Evolutionary conservation across 176 grass and related monocot genomes (phyloP).

Genomic region (Ampelocalamus luodianensis): DNA sequence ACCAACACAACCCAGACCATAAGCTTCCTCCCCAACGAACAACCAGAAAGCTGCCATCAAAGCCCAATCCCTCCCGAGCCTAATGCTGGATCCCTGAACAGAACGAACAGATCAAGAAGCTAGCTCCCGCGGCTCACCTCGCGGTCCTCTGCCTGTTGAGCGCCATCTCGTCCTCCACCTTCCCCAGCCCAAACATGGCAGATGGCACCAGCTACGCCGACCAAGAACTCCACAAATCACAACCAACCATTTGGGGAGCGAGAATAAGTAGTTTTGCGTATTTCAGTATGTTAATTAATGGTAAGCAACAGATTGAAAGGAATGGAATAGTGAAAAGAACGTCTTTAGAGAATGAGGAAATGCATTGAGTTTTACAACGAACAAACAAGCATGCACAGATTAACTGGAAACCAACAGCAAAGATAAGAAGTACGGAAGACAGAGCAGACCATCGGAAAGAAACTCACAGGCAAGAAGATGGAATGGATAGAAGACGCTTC

Average conservation of each 20-base stretch:
- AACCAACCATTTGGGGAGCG: not conserved
- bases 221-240: constrained; percentile 22
- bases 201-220: constrained; percentile 34
- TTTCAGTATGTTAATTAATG: no score
- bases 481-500: no score
- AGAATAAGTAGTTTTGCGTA: no score
- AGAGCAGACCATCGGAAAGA: no score
- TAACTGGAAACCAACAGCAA: no score
- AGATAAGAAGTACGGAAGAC: no score
- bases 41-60: not conserved
- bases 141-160: constrained; percentile 69
- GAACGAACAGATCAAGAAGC: constrained; percentile 10
- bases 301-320: no score
- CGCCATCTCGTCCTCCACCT: constrained; percentile 57
- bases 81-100: not conserved
- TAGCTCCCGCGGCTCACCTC: constrained; percentile 57
- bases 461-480: no score
- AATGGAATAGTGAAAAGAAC: no score
- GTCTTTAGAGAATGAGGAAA: no score
- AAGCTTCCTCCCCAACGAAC: not conserved
- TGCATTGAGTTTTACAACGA: no score
- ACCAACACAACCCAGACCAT: not conserved
- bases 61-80: not conserved
- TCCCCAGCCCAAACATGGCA: constrained; percentile 61
- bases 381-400: no score